phyloP scores from a whole-genome alignment of 345 rosid species.

The Durio zibethinus region DNA sequence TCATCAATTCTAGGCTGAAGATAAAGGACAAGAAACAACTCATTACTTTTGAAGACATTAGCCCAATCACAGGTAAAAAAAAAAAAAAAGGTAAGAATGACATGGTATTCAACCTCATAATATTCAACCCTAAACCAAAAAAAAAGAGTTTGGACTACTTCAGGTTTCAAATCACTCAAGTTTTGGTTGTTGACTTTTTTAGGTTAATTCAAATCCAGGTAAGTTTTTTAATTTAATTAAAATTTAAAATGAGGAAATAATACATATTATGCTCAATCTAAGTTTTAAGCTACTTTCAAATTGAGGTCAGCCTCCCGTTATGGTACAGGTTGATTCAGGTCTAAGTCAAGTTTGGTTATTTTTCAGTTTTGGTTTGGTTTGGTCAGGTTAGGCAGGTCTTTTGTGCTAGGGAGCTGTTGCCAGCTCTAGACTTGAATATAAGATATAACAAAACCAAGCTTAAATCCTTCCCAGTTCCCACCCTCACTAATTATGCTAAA shows the following conservation, averaged over 20 bases:
- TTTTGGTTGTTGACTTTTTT: background rate
- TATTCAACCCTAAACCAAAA: background rate
- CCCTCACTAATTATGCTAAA: background rate
- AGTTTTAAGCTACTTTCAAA: background rate
- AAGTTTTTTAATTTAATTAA: background rate
- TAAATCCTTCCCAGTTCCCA: background rate
- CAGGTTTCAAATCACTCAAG: background rate
- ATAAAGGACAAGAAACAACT: constrained; percentile 4
- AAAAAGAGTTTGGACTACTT: background rate
- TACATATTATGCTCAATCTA: background rate
- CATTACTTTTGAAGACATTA: background rate
- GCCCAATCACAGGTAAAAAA: background rate
- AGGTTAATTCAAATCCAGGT: background rate
- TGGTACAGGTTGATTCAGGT: too few species aligned
- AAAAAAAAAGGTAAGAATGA: background rate
- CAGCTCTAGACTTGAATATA: background rate
- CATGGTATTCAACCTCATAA: background rate
- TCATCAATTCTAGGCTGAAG: constrained; percentile 80
- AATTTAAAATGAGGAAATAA: background rate
- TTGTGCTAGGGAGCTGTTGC: background rate
- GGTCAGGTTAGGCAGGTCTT: background rate
- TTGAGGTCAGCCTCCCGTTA: background rate
- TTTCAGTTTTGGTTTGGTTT: background rate
- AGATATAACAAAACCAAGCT: background rate
- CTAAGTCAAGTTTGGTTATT: background rate